These are phyloP conservation scores for Geosmithia flava DNA, from an alignment of 2,329 filamentous ascomycete genomes.

Conservation along the genomic window DNA sequence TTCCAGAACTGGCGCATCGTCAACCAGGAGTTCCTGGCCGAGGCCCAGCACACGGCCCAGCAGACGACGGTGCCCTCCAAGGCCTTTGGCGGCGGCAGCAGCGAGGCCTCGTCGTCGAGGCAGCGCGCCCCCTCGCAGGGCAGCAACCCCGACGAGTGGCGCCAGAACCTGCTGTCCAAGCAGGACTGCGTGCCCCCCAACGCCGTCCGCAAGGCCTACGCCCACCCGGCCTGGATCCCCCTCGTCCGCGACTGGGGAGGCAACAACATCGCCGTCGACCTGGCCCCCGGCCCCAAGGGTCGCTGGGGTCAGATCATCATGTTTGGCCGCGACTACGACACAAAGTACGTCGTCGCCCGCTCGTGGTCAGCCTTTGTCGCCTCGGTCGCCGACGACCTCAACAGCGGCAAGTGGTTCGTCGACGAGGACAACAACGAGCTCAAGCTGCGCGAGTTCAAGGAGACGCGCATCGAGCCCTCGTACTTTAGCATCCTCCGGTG, in stretches of 20 bases:
- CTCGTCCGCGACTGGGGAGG: constrained; percentile 96
- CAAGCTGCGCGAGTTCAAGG: constrained; percentile 85
- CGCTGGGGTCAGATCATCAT: constrained; percentile 96
- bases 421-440: constrained; percentile 88
- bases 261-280: constrained; percentile 89
- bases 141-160: constrained; percentile 55
- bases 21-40: constrained; percentile 74
- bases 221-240: constrained; percentile 91
- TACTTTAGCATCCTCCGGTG: constrained; percentile 94
- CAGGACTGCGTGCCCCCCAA: constrained; percentile 83
- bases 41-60: constrained; percentile 31
- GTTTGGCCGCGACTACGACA: constrained; percentile 95
- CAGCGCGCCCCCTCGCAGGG: constrained; percentile 34
- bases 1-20: constrained; percentile 95
- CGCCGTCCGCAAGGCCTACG: constrained; percentile 83
- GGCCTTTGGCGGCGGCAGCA: constrained; percentile 55
- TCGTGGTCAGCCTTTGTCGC: constrained; percentile 87
- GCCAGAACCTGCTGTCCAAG: constrained; percentile 68
- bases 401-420: constrained; percentile 79
- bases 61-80: constrained; percentile 57
- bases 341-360: constrained; percentile 89
- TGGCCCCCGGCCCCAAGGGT: constrained; percentile 79
- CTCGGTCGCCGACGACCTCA: constrained; percentile 78
- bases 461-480: constrained; percentile 74
- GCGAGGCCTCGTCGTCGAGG: constrained; percentile 57